These are phyloP conservation scores for Trichosporon ovoides DNA, from an alignment of 1,284 basidiomycete species.

Conservation along the genomic window DNA sequence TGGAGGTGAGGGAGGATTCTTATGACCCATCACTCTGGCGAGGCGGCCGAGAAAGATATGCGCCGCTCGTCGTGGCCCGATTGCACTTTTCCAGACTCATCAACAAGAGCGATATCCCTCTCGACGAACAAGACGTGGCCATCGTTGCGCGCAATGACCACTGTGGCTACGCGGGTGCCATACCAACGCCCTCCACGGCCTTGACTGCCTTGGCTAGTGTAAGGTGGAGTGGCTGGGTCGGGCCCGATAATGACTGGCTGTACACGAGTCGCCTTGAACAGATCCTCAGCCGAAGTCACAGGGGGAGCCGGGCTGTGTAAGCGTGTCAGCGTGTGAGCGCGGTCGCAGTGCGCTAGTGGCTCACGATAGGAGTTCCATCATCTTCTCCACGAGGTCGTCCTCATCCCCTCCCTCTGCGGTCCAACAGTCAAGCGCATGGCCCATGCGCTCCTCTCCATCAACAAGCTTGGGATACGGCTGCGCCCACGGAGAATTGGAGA, in stretches of 20 bases:
- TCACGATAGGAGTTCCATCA: conserved; percentile 40
- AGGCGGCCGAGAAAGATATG: conserved; percentile 17
- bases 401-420: conserved; percentile 9
- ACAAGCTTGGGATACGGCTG: conserved; percentile 44
- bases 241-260: conserved; percentile 26
- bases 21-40: not conserved
- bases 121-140: conserved; percentile 43
- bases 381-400: conserved; percentile 28
- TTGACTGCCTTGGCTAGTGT: not conserved
- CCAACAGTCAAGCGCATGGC: conserved; percentile 25
- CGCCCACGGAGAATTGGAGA: conserved; percentile 38
- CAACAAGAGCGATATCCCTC: conserved; percentile 34
- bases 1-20: not conserved
- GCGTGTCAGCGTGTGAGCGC: not conserved
- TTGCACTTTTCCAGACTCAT: conserved; percentile 24
- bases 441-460: conserved; percentile 33
- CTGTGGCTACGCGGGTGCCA: conserved; percentile 42
- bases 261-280: conserved; percentile 28
- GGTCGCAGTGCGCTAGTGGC: conserved; percentile 8
- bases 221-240: conserved; percentile 3
- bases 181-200: conserved; percentile 29
- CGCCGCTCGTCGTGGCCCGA: conserved; percentile 24
- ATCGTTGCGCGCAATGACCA: conserved; percentile 39
- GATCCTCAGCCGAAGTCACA: conserved; percentile 12
- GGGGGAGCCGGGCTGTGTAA: conserved; percentile 13